phyloP scores from a whole-genome alignment of 2,329 filamentous ascomycete genomes.

The Talaromyces sp. region DNA sequence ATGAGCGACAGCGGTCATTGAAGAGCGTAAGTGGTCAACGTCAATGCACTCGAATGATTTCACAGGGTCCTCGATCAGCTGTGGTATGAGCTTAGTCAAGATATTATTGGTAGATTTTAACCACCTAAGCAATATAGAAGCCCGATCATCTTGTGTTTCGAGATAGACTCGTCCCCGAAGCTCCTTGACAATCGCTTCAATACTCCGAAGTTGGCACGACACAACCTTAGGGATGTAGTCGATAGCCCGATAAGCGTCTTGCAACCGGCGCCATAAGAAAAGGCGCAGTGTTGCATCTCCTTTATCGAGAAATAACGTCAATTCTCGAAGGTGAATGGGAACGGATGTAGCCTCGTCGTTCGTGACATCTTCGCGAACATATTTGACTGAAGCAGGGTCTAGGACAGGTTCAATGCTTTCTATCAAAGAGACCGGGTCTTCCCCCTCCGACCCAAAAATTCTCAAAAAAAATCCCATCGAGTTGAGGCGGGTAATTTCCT shows the following conservation, averaged over 20 bases:
- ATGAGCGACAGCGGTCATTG: conserved; percentile 67
- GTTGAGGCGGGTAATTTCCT: conserved; percentile 85
- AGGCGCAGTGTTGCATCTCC: conserved; percentile 79
- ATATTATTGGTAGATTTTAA: conserved; percentile 76
- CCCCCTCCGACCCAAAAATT: conserved; percentile 78
- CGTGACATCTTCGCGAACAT: conserved; percentile 20
- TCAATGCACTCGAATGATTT: conserved; percentile 78
- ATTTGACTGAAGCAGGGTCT: conserved; percentile 55
- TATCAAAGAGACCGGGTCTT: conserved; percentile 79
- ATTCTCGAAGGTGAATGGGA: conserved; percentile 60
- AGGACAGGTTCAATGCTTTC: conserved; percentile 90
- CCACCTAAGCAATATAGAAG: conserved; percentile 68
- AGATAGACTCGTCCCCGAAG: conserved; percentile 59
- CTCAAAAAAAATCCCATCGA: conserved; percentile 95
- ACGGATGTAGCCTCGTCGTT: conserved; percentile 37
- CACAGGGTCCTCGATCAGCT: conserved; percentile 62
- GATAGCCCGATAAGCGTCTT: conserved; percentile 81
- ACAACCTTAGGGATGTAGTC: conserved; percentile 83
- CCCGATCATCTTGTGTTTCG: conserved; percentile 59
- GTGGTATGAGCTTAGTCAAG: conserved; percentile 65
- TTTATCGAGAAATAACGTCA: conserved; percentile 78
- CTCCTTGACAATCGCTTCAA: conserved; percentile 75
- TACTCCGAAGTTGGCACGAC: conserved; percentile 78
- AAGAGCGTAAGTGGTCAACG: conserved; percentile 69
- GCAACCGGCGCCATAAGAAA: conserved; percentile 86